A percentile compares a stretch with the other conserved stretches of the same genome.
Evolutionary conservation across 2,329 filamentous ascomycete species (phyloP).

Genomic region (Fusarium algeriense): DNA sequence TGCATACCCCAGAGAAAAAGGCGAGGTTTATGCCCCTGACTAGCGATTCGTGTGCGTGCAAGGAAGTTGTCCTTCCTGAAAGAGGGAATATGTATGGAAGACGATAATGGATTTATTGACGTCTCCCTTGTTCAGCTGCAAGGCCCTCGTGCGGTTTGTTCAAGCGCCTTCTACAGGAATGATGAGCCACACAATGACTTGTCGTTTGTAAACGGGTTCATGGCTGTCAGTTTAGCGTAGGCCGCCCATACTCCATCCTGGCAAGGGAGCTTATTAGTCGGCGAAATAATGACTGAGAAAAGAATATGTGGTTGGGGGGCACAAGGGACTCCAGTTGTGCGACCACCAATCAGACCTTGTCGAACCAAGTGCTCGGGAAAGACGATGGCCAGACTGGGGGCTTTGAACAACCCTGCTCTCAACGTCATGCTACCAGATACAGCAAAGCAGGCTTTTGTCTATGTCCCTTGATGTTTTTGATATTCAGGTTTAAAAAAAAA

Average conservation of each 20-base stretch:
- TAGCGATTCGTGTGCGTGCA: constrained; percentile 40
- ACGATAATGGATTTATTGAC: constrained; percentile 15
- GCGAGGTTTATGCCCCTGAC: constrained; percentile 43
- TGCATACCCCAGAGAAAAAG: constrained; percentile 35
- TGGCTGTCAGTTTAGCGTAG: constrained; percentile 44
- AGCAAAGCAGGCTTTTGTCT: background rate
- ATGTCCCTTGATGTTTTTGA: constrained; percentile 2
- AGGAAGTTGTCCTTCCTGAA: constrained; percentile 14
- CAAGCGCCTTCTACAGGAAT: constrained; percentile 19
- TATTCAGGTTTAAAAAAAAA: background rate
- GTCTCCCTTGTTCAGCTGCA: constrained; percentile 38
- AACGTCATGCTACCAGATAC: constrained; percentile 31
- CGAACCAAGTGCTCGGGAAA: constrained; percentile 43
- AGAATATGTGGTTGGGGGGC: constrained; percentile 36
- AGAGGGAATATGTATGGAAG: constrained; percentile 12
- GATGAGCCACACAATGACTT: constrained; percentile 31
- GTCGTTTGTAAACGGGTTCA: constrained; percentile 7
- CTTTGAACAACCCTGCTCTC: constrained; percentile 29
- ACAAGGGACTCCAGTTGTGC: constrained; percentile 29
- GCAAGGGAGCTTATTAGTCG: constrained; percentile 39
- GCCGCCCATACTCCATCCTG: constrained; percentile 39
- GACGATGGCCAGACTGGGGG: constrained; percentile 37
- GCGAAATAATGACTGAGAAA: constrained; percentile 34
- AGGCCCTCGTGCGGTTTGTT: constrained; percentile 19
- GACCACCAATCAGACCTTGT: constrained; percentile 48